Evolutionary conservation across 2,329 filamentous ascomycete species (phyloP).

Genomic region (Dryadomyces quercivorus): DNA sequence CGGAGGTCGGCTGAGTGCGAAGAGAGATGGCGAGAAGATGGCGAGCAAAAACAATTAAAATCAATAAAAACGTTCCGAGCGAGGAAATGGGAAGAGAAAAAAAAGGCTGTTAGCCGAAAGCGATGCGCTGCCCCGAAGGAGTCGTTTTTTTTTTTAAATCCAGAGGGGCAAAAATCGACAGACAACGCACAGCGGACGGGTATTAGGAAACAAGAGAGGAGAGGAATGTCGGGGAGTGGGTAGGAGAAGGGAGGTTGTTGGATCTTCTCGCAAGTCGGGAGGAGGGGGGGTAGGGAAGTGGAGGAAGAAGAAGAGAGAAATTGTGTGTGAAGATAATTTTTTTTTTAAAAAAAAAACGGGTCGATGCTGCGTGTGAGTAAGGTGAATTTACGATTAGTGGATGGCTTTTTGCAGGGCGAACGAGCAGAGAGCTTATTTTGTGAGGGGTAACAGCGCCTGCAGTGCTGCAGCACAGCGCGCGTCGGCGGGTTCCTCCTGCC

Average conservation of each 20-base stretch:
- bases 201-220: not conserved
- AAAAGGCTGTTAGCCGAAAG: not conserved
- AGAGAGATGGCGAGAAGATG: not conserved
- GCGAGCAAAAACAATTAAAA: not conserved
- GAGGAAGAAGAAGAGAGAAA: conserved; percentile 6
- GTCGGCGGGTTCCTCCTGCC: too few relatives aligned
- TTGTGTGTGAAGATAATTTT: conserved; percentile 16
- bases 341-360: conserved; percentile 11
- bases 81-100: not conserved
- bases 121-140: not conserved
- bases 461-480: not conserved
- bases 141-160: not conserved
- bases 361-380: conserved; percentile 8
- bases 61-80: not conserved
- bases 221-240: not conserved
- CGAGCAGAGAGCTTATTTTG: conserved; percentile 7
- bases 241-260: conserved; percentile 1
- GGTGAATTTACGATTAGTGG: not conserved
- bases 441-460: not conserved
- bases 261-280: conserved; percentile 4
- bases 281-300: not conserved
- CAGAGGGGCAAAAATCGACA: not conserved
- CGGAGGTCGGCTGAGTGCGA: not conserved
- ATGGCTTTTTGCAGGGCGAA: not conserved
- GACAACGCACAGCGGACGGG: not conserved